Evolutionary conservation across 108 stramenopile genomes (phyloP).

Genomic region (Bacterosira constricta): DNA sequence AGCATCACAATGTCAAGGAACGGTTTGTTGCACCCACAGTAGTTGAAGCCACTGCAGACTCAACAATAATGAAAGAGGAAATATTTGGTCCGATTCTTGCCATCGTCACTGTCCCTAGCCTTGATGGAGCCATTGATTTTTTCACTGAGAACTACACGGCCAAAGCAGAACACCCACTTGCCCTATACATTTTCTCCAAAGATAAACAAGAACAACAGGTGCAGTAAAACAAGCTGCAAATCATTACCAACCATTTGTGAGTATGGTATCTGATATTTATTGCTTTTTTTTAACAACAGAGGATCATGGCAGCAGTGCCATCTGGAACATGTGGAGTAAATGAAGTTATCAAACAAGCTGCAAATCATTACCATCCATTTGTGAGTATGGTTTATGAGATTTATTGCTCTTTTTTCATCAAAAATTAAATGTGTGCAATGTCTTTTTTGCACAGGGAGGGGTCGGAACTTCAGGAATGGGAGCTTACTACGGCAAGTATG

Average conservation of each 20-base stretch:
- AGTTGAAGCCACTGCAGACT: slow-evolving; percentile 57
- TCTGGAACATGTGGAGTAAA: slow-evolving; percentile 68
- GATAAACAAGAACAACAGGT: slow-evolving; percentile 31
- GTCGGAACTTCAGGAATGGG: slow-evolving; percentile 79
- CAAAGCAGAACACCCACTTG: slow-evolving; percentile 61
- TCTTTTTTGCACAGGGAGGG: no score
- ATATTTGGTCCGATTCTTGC: slow-evolving; percentile 92
- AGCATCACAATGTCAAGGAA: slow-evolving; percentile 33
- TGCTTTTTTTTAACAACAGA: no score
- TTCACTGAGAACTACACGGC: slow-evolving; percentile 40
- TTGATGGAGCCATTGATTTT: slow-evolving; percentile 63
- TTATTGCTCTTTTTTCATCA: no score
- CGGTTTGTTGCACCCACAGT: slow-evolving; percentile 70
- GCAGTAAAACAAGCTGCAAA: slow-evolving; percentile 46
- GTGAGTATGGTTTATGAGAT: no score
- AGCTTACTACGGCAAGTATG: slow-evolving; percentile 61
- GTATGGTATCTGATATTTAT: no score
- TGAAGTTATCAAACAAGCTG: slow-evolving; percentile 64
- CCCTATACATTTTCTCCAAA: slow-evolving; percentile 77
- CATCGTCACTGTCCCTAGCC: slow-evolving; percentile 54
- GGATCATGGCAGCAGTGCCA: slow-evolving; percentile 43
- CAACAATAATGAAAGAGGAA: slow-evolving; percentile 77
- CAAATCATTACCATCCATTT: slow-evolving; percentile 59
- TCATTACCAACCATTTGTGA: slow-evolving; percentile 66
- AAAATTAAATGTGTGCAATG: no score